Evolutionary conservation across 2,329 filamentous ascomycete species (phyloP).

Genomic region (Sordariomycetes sp.): DNA sequence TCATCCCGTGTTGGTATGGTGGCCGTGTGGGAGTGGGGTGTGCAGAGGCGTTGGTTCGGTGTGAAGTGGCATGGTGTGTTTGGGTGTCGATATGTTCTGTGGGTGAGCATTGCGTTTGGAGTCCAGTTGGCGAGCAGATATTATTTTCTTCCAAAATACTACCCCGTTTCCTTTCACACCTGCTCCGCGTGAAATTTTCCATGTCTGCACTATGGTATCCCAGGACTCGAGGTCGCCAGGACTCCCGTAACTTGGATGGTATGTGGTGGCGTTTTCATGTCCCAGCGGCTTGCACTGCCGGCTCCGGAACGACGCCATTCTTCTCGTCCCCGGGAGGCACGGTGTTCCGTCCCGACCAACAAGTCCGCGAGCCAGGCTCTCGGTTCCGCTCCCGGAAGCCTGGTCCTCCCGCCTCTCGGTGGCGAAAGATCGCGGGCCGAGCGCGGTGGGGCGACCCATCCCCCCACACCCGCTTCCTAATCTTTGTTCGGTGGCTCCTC

Average conservation of each 20-base stretch:
- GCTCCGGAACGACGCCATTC: background rate
- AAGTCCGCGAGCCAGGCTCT: background rate
- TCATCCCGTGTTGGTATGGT: background rate
- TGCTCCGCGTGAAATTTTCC: background rate
- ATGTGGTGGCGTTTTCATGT: background rate
- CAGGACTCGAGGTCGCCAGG: background rate
- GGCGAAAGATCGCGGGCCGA: background rate
- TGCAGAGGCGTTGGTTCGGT: background rate
- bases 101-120: background rate
- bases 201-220: background rate
- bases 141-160: background rate
- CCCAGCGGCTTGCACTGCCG: background rate
- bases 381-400: background rate
- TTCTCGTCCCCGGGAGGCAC: background rate
- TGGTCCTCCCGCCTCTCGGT: background rate
- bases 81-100: background rate
- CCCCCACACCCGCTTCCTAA: too few relatives aligned
- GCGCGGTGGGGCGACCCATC: too few relatives aligned
- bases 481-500: too few relatives aligned
- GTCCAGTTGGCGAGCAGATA: background rate
- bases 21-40: background rate
- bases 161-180: background rate
- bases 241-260: too few relatives aligned
- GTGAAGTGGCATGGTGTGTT: background rate
- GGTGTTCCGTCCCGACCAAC: background rate